Evolutionary conservation across 148 eudicot genomes (phyloP), one percentile per base, ranked within the genome.

Genomic region (Rhododendron molle): DNA sequence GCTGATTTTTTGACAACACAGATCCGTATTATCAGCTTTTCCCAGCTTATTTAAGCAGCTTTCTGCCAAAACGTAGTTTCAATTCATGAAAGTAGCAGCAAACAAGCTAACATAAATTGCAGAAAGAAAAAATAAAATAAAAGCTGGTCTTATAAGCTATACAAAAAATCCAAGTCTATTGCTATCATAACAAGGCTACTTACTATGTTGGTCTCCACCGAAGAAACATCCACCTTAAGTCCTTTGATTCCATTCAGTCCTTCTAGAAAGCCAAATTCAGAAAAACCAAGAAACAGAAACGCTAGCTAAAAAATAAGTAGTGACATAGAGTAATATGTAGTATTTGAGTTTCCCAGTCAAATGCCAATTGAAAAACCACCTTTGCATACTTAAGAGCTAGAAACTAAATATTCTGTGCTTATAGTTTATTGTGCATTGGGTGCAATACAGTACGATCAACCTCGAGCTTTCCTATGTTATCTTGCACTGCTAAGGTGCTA

Each of bases 141-240:
- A 77, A n/a, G 13, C 30, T n/a, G 71, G 28, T n/a, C 71, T 62
- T 23, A 62, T n/a, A 62, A 62, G 28, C 8, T 20, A 20, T 58
- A n/a, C 1, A 10, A 62, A 62, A 62, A n/a, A 62, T 62, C 30
- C 30, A 26, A 36, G 60, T 72, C 44, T 8, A 71, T 40, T 40
- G 74, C 21, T 50, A 34, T 36, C 21, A 21, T 54, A 46, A 36
- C 44, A 10, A 65, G 67, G 52, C 26, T 9, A 92, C 99, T 93
- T 88, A 97, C 99, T 54, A 97, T 97, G 87, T 97, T 97, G 79
- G 98, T 97, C 90, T 97, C 96, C 43, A 97, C 98, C 58, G 96
- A 83, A 82, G 58, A 85, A 18, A 89, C 50, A 85, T 95, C 95
- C 73, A 93, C 98, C 86, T 91, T 92, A 18, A 95, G 85, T 83